Percentiles rank a stretch among this genome's conserved stretches.
Conservation (phyloP, 2,329 filamentous ascomycete species). For the Cryphonectria nitschkei region DNA sequence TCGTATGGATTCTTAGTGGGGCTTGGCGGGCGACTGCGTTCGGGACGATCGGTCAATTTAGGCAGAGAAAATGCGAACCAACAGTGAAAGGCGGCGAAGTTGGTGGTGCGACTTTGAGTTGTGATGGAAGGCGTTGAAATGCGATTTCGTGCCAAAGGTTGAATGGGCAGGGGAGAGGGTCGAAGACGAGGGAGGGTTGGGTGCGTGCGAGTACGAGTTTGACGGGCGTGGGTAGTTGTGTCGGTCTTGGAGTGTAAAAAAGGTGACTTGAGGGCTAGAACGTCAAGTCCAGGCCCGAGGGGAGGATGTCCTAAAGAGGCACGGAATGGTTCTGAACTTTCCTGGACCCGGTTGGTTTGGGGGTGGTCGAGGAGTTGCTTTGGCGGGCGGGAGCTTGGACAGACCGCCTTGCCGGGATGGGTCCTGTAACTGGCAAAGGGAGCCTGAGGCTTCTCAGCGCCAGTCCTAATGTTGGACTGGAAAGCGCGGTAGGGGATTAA, state of each 20-base stretch:
- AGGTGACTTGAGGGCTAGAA: neutral
- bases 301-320: neutral
- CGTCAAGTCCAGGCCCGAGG: neutral
- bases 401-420: slow-evolving; percentile 18
- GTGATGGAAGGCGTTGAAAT: slow-evolving; percentile 14
- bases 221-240: neutral
- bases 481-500: neutral
- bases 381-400: slow-evolving; percentile 1
- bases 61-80: slow-evolving; percentile 17
- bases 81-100: neutral
- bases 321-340: neutral
- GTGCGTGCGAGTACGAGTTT: neutral
- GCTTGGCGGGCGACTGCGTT: slow-evolving; percentile 19
- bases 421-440: neutral
- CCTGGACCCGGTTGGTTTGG: neutral
- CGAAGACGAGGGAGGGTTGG: neutral
- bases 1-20: slow-evolving; percentile 20
- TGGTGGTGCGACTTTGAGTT: slow-evolving; percentile 22
- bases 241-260: neutral
- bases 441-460: slow-evolving; percentile 2
- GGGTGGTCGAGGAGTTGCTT: neutral
- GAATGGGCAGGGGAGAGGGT: neutral
- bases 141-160: slow-evolving; percentile 10
- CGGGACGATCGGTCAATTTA: slow-evolving; percentile 21
- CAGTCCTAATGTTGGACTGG: neutral